Evolutionary conservation across 106 monocot species (phyloP), one percentile per base, ranked within the genome.

Genomic region (Narthecium ossifragum): DNA sequence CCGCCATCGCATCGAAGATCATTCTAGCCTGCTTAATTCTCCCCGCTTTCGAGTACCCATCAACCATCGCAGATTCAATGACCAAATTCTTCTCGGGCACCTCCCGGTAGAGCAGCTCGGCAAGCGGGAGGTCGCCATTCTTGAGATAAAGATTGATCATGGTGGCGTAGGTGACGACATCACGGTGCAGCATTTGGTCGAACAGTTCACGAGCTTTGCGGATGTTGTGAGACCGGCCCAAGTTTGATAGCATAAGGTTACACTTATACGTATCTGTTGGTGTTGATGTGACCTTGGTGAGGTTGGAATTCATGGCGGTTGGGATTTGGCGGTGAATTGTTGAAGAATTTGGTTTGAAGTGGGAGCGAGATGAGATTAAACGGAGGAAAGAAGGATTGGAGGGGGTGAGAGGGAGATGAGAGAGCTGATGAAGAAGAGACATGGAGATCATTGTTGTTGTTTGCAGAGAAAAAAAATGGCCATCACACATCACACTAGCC

Each of bases 101-200:
- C n/a, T 21, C 55, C 26, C 4, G 33, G 21, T 70, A 80, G 12
- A 75, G 53, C 2, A 21, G 27, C 26, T 75, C 66, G 3, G 74
- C 80, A 6, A 38, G 53, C 6, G 50, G 51, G 34, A 80, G 34
- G 14, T 70, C 28, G 18, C 63, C 55, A 14, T 45, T 49, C 6
- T 75, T 75, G 7, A 80, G 40, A 39, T 57, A 51, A 41, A 80
- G 46, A 31, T 31, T 55, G 64, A 79, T 66, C 79, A 79, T 74
- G 53, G 70, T 12, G 56, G 70, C 8, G 22, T 70, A 71, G 23
- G 70, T 51, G 62, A 66, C 18, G 28, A 70, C 65, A 65, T 80
- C 75, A 31, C 63, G 25, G 14, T 59, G 66, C 25, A 62, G 70
- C 70, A 74, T 80, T 26, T 38, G 20, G 23, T 75, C 80, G 70